These are phyloP conservation scores for Candida pini DNA, from an alignment of 805 yeast species.

Conservation along the genomic window DNA sequence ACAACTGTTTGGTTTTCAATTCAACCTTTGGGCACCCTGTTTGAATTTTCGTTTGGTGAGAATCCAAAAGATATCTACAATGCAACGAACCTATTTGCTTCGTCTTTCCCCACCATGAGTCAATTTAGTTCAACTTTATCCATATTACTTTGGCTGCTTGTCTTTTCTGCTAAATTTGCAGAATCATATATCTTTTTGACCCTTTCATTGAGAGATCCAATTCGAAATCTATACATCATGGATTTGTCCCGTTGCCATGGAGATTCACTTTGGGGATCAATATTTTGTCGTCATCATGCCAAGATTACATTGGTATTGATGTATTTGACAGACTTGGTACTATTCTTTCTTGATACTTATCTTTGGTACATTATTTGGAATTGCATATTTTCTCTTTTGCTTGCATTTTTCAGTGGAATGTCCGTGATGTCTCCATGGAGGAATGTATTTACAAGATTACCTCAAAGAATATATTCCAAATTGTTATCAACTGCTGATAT, in stretches of 20 bases:
- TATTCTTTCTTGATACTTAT: conserved; percentile 51
- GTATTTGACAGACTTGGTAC: conserved; percentile 38
- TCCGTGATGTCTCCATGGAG: conserved; percentile 57
- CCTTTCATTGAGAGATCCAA: conserved; percentile 46
- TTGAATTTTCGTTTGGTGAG: conserved; percentile 17
- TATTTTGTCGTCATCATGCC: conserved; percentile 39
- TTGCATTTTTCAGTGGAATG: conserved; percentile 47
- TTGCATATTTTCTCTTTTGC: conserved; percentile 41
- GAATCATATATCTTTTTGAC: conserved; percentile 56
- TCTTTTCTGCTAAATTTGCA: conserved; percentile 43
- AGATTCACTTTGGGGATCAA: conserved; percentile 35
- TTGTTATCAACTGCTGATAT: conserved; percentile 39
- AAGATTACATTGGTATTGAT: conserved; percentile 36
- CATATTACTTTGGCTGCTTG: conserved; percentile 39
- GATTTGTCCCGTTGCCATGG: conserved; percentile 39
- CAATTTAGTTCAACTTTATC: conserved; percentile 37
- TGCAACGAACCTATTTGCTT: conserved; percentile 36
- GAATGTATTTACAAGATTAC: conserved; percentile 45
- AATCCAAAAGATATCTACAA: conserved; percentile 21
- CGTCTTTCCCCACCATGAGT: conserved; percentile 36
- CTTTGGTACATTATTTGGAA: conserved; percentile 56
- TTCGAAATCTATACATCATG: conserved; percentile 41
- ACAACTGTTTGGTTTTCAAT: conserved; percentile 39
- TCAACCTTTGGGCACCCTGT: conserved; percentile 32
- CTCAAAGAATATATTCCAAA: conserved; percentile 45